Evolutionary conservation across 257 asterid species (phyloP), one percentile per base, ranked within the genome.

Genomic region (Solanum lignicaule): DNA sequence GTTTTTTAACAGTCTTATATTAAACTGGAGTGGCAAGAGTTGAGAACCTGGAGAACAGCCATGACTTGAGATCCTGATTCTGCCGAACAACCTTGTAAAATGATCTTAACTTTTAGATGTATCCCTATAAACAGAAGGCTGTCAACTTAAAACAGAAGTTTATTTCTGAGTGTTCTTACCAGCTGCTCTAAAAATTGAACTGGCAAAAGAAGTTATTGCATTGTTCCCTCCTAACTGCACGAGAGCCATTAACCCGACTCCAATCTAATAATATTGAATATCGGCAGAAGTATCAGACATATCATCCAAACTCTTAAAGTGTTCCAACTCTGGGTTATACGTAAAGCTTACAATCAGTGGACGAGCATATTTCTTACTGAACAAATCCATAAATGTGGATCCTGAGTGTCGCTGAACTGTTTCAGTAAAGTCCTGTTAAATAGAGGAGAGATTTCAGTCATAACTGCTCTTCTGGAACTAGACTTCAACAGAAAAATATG

Each of bases 151-250:
- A 39, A 9, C 21, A n/a, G 27, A 73, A 14, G 36, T 73, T 71
- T 73, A 31, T 52, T 32, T 43, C 83, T 25, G 81, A 86, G 7
- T 20, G 12, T 13, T 32, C 85, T 72, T 83, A 90, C 92, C 92
- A 62, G 90, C 92, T 35, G 90, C 91, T 8, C 85, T 52, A 87
- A 90, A 90, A 58, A 90, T 87, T 73, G 91, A 90, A 76, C 89
- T 41, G 9, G 92, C 86, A 89, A 41, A 90, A 66, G 91, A 90
- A 32, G 90, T 66, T 32, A 89, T 35, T 71, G 86, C 92, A 86
- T 38, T 88, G 14, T 60, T 87, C 38, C 92, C 92, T 87, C 92
- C 92, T 38, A 86, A 87, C 73, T 89, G 92, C 27, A 86, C 91
- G 76, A 90, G 88, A 86, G 89, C 62, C 91, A 89, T 87, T 73